Evolutionary conservation across 2,329 filamentous ascomycete genomes (phyloP), one percentile per base, ranked within the genome.

Genomic region (Aspergillus felis): DNA sequence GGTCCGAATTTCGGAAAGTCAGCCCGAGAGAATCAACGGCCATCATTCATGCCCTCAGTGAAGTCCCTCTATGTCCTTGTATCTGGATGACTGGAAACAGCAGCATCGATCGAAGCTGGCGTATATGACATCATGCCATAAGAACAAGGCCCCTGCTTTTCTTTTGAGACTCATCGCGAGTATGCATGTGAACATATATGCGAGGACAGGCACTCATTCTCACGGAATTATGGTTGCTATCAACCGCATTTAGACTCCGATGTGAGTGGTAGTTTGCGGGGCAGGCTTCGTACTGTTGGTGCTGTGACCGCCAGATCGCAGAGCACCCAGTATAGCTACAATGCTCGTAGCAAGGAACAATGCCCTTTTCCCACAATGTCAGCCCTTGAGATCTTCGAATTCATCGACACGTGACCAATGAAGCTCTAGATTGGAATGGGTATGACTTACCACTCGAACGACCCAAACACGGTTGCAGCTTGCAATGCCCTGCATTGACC

Each of bases 401-500:
- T 46, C 20, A 54, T 54, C 24, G 29, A 24, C 7, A 20, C 10
- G 12, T 8, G 20, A 44, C 6, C 10, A 38, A 28, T 12, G 22
- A 35, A 25, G 17, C 41, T 58, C 53, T 27, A 2, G 25, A 5
- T n/a, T 7, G 47, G 20, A n/a, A 25, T 10, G 41, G 14, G 42
- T 38, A 24, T 9, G 25, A 68, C 73, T 66, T 66, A 78, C 77
- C 81, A 76, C 68, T 81, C 68, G 70, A 81, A 78, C 47, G 78
- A 74, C 0, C 71, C 78, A 67, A 82, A 80, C 3, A 78, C 77
- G 20, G 75, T 74, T 4, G 76, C 77, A 17, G 79, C 80, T 74
- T 89, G 84, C 8, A 82, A 76, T 10, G 82, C 77, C 48, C 79
- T 78, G 72, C 89, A 92, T 17, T 78, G 79, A 20, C 73, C 77